Evolutionary conservation across 192 early-diverging fungal species (phyloP).

Genomic region (Obelidium mucronatum): DNA sequence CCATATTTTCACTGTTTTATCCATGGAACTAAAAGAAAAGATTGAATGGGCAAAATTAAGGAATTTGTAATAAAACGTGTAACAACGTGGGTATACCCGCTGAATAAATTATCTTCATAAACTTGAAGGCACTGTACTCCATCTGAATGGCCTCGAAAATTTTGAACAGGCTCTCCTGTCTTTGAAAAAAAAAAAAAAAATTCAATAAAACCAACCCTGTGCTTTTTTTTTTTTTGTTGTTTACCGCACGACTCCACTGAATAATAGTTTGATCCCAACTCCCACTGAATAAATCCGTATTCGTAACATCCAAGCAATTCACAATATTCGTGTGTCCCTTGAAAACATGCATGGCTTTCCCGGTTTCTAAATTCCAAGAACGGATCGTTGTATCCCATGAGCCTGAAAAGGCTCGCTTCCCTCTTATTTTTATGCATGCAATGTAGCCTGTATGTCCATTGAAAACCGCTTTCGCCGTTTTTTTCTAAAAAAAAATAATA

Average conservation of each 20-base stretch:
- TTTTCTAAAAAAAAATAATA: not conserved
- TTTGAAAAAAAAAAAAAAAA: slow-evolving; percentile 11
- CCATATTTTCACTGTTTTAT: slow-evolving; percentile 61
- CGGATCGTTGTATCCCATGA: slow-evolving; percentile 59
- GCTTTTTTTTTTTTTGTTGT: no score
- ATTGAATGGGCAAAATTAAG: slow-evolving; percentile 2
- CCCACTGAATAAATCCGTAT: slow-evolving; percentile 59
- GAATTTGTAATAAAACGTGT: not conserved
- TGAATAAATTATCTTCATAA: slow-evolving; percentile 42
- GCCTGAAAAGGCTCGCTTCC: slow-evolving; percentile 57
- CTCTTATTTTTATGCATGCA: slow-evolving; percentile 52
- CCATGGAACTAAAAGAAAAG: slow-evolving; percentile 53
- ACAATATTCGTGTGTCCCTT: slow-evolving; percentile 62
- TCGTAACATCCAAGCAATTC: slow-evolving; percentile 62
- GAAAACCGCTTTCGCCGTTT: slow-evolving; percentile 12
- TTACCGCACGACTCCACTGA: slow-evolving; percentile 62
- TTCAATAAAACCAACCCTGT: not conserved
- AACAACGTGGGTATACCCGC: slow-evolving; percentile 37
- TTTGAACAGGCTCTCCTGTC: slow-evolving; percentile 58
- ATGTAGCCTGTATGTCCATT: slow-evolving; percentile 55
- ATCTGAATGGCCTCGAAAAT: slow-evolving; percentile 57
- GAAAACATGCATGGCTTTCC: slow-evolving; percentile 63
- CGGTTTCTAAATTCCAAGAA: slow-evolving; percentile 61
- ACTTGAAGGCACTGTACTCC: slow-evolving; percentile 62
- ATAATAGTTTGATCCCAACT: slow-evolving; percentile 63